A percentile compares a stretch with the other conserved stretches of the same genome.
Evolutionary conservation across 2,329 filamentous ascomycete species (phyloP).

Genomic region (Exophiala mesophila): DNA sequence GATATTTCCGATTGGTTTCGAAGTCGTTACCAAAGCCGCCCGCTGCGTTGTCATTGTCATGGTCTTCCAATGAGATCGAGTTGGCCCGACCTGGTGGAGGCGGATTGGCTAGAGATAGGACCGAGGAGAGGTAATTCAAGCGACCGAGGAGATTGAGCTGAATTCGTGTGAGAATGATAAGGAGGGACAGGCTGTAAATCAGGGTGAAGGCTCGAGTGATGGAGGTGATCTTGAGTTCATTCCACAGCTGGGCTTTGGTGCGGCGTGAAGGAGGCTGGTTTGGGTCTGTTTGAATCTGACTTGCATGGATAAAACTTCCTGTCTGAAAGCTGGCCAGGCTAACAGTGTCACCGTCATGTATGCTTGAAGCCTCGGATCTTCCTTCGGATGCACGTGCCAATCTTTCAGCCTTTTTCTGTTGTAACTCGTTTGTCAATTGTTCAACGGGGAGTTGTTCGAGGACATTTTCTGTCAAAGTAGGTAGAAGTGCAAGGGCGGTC

Average conservation of each 20-base stretch:
- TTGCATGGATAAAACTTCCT: constrained; percentile 77
- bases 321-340: constrained; percentile 72
- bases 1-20: constrained; percentile 88
- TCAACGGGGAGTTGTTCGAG: constrained; percentile 85
- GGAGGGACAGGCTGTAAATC: constrained; percentile 81
- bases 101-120: constrained; percentile 81
- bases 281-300: constrained; percentile 58
- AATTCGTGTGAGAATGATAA: constrained; percentile 87
- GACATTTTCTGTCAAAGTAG: constrained; percentile 85
- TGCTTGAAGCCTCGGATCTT: constrained; percentile 57
- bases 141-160: constrained; percentile 96
- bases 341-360: constrained; percentile 76
- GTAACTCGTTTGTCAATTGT: constrained; percentile 85
- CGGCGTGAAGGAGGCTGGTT: constrained; percentile 50
- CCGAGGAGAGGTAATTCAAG: constrained; percentile 90
- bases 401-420: constrained; percentile 81
- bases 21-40: constrained; percentile 81
- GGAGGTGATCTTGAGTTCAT: constrained; percentile 89
- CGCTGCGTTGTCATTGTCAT: constrained; percentile 85
- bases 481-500: constrained; percentile 90
- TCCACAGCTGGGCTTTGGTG: constrained; percentile 92
- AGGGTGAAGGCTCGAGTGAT: constrained; percentile 88
- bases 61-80: constrained; percentile 79
- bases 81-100: constrained; percentile 46
- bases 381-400: constrained; percentile 42